A percentile compares a stretch with the other conserved stretches of the same genome.
Evolutionary conservation across 768 basidiomycete genomes (phyloP).

Genomic region (Mycena venus): DNA sequence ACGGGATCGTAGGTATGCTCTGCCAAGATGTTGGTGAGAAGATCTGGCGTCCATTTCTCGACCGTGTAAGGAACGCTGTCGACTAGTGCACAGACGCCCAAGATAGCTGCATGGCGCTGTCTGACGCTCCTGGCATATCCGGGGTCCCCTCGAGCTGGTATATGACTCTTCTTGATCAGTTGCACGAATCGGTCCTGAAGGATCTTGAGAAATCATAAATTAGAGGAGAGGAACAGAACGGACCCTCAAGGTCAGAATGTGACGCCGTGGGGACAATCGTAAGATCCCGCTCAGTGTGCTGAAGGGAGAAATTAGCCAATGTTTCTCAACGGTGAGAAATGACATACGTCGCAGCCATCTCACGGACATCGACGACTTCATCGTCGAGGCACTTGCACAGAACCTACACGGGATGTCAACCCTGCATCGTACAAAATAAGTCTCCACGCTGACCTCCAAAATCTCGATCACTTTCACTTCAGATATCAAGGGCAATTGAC

Average conservation of each 20-base stretch:
- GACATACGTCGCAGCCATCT: constrained; percentile 87
- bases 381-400: constrained; percentile 87
- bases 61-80: constrained; percentile 97
- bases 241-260: constrained; percentile 81
- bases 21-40: constrained; percentile 82
- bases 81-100: constrained; percentile 94
- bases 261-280: constrained; percentile 83
- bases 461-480: constrained; percentile 85
- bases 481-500: constrained; percentile 84
- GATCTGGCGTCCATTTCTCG: constrained; percentile 92
- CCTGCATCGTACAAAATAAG: neutral
- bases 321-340: neutral
- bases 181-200: constrained; percentile 82
- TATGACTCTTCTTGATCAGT: constrained; percentile 74
- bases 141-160: constrained; percentile 75
- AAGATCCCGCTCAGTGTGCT: constrained; percentile 88
- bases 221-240: constrained; percentile 36
- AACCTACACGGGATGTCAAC: constrained; percentile 58
- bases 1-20: constrained; percentile 92
- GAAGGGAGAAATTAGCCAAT: neutral
- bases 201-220: neutral
- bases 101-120: constrained; percentile 89
- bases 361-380: constrained; percentile 90
- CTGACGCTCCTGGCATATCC: constrained; percentile 80
- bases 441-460: constrained; percentile 69